These are phyloP conservation scores for Claviceps spartinae DNA, from an alignment of 2,329 filamentous ascomycete species.

Conservation along the genomic window DNA sequence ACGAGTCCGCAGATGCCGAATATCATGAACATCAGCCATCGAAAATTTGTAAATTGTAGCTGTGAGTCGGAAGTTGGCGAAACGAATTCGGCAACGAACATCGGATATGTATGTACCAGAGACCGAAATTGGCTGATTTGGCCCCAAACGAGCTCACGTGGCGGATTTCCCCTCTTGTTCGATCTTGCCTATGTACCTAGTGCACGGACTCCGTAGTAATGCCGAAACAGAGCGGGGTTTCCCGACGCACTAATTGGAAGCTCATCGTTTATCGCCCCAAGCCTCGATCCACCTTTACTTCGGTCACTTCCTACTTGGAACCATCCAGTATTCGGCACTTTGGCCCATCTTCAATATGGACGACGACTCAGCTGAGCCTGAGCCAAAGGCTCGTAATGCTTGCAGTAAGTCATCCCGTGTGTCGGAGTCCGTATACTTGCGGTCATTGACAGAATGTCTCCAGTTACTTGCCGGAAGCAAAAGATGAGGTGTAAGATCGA, in stretches of 20 bases:
- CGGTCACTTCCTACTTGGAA: not conserved
- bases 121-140: conserved; percentile 10
- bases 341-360: not conserved
- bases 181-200: not conserved
- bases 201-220: not conserved
- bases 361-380: conserved; percentile 1
- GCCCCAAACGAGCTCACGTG: not conserved
- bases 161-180: not conserved
- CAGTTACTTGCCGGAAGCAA: conserved; percentile 16
- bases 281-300: not conserved
- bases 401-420: not conserved
- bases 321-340: not conserved
- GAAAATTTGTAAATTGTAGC: no score
- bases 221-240: not conserved
- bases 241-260: not conserved
- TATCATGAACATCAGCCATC: no score
- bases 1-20: no score
- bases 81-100: no score
- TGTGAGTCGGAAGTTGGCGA: no score
- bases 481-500: conserved; percentile 27
- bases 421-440: not conserved
- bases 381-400: conserved; percentile 3
- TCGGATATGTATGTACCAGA: no score
- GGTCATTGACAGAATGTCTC: not conserved
- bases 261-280: not conserved